Percentiles rank a stretch among this genome's conserved stretches.
Evolutionary conservation across 73 alveolate species (phyloP).

Genomic region (Durusdinium trenchii): DNA sequence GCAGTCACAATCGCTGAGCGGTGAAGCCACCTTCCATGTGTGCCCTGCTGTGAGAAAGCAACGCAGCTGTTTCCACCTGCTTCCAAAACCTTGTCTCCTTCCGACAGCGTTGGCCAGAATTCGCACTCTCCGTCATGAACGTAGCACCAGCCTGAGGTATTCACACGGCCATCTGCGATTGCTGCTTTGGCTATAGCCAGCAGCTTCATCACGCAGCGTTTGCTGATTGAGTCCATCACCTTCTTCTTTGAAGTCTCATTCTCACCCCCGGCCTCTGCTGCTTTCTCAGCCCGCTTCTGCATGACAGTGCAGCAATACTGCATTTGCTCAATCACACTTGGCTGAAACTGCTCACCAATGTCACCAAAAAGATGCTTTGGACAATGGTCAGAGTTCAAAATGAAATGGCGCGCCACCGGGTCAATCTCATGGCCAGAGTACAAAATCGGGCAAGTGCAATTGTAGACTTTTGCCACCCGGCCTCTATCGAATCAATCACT

Average conservation of each 20-base stretch:
- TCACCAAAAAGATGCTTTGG: slow-evolving; percentile 25
- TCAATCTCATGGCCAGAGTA: not conserved
- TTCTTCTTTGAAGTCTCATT: not conserved
- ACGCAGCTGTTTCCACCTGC: slow-evolving; percentile 34
- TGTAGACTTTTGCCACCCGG: too few species aligned
- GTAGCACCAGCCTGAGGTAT: not conserved
- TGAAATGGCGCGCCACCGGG: not conserved
- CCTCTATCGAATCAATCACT: too few species aligned
- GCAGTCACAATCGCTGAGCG: not conserved
- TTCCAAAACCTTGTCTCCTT: not conserved
- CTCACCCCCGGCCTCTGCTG: too few species aligned
- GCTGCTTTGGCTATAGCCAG: not conserved
- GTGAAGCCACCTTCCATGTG: slow-evolving; percentile 14
- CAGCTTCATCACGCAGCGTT: slow-evolving; percentile 25
- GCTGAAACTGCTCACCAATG: not conserved
- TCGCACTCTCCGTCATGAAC: not conserved
- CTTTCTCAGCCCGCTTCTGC: not conserved
- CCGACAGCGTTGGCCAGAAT: not conserved
- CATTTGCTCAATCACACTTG: not conserved
- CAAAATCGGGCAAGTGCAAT: too few species aligned
- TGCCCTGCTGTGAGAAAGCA: slow-evolving; percentile 36
- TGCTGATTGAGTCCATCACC: not conserved
- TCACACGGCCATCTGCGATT: not conserved
- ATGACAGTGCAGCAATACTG: not conserved
- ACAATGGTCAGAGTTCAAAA: not conserved